Percentiles rank a stretch among this genome's conserved stretches.
Evolutionary conservation across 2,329 filamentous ascomycete species (phyloP).

Genomic region (Penicillium sp.): DNA sequence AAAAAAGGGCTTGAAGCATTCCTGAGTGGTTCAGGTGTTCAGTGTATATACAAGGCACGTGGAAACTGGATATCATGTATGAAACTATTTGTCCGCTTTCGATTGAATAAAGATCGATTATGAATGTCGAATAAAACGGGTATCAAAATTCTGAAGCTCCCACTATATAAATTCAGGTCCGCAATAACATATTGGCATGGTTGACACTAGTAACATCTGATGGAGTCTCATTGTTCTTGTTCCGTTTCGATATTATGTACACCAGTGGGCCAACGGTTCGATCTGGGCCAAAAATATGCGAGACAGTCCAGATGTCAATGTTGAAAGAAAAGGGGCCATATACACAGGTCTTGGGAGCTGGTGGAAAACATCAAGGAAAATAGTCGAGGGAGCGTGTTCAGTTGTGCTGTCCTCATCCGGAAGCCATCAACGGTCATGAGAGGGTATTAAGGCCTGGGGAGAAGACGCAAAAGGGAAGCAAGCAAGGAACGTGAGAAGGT

Average conservation of each 20-base stretch:
- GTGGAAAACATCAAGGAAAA: background rate
- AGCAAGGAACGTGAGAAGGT: background rate
- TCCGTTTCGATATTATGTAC: background rate
- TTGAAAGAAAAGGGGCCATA: background rate
- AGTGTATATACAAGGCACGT: no score
- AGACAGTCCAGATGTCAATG: background rate
- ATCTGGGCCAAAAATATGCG: background rate
- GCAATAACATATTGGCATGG: background rate
- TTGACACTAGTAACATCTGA: background rate
- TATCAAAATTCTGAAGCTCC: background rate
- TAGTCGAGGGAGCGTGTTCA: slow-evolving; percentile 2
- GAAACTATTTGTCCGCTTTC: no score
- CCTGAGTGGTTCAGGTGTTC: no score
- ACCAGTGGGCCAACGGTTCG: background rate
- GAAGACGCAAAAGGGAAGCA: background rate
- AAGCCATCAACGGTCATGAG: background rate
- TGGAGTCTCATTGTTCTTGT: background rate
- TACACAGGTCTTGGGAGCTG: slow-evolving; percentile 4
- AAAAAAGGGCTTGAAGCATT: background rate
- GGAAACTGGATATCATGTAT: no score
- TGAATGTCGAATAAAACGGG: background rate
- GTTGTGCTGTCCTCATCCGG: background rate
- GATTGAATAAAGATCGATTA: background rate
- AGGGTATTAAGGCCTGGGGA: background rate
- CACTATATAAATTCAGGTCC: background rate